phyloP scores from a whole-genome alignment of 352 stramenopile genomes.

The Pelagophyceae sp. region DNA sequence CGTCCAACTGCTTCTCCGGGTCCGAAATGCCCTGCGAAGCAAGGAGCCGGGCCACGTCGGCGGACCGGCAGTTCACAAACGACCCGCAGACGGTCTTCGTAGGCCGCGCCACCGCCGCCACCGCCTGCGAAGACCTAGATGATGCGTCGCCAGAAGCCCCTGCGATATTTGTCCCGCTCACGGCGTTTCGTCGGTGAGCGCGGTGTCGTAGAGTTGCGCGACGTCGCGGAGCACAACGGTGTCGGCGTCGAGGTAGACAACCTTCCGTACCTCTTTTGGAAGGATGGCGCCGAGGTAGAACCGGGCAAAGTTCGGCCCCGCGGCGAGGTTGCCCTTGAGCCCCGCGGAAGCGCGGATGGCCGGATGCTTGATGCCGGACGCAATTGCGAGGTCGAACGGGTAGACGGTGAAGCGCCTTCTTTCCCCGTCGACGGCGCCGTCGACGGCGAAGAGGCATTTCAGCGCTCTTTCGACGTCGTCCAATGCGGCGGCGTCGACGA shows the following conservation, averaged over 20 bases:
- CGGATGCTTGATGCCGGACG: neutral
- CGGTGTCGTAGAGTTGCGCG: neutral
- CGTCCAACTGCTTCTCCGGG: slow-evolving; percentile 3
- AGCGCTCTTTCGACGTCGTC: neutral
- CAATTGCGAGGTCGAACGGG: neutral
- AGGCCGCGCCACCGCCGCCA: neutral
- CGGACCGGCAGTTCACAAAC: neutral
- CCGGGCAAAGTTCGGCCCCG: slow-evolving; percentile 7
- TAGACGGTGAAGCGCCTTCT: slow-evolving; percentile 6
- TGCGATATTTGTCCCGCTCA: too few relatives aligned
- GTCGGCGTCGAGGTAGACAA: slow-evolving; percentile 18
- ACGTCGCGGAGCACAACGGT: slow-evolving; percentile 11
- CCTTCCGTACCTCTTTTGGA: neutral
- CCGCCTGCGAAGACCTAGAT: neutral
- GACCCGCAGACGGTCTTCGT: slow-evolving; percentile 4
- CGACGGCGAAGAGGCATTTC: neutral
- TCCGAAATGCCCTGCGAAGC: neutral
- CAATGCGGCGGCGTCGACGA: neutral
- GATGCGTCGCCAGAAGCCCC: too few relatives aligned
- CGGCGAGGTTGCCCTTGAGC: neutral
- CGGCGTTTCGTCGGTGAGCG: neutral
- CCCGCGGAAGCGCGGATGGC: neutral
- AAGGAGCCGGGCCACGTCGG: neutral
- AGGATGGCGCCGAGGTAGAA: slow-evolving; percentile 7
- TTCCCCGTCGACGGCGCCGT: neutral